phyloP scores from a whole-genome alignment of 768 basidiomycete species.

The Suillus variegatus region DNA sequence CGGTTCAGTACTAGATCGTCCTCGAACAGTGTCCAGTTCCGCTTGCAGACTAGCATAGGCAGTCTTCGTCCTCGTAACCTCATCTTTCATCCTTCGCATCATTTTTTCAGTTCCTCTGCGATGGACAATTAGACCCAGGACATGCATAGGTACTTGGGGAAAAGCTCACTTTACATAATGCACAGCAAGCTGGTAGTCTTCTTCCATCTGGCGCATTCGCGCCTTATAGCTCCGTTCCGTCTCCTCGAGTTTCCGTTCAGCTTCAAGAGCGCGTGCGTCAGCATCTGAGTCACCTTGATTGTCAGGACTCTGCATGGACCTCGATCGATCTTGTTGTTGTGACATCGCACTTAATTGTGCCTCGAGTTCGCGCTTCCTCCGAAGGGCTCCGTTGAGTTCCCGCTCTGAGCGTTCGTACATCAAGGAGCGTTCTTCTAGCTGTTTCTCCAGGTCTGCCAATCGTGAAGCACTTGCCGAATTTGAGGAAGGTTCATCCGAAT shows the following conservation, averaged over 20 bases:
- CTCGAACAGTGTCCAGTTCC: slow-evolving; percentile 77
- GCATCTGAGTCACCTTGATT: slow-evolving; percentile 36
- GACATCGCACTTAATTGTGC: slow-evolving; percentile 64
- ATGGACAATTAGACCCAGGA: slow-evolving; percentile 17
- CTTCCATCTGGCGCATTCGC: slow-evolving; percentile 86
- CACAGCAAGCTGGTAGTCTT: slow-evolving; percentile 95
- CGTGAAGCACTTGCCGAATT: slow-evolving; percentile 39
- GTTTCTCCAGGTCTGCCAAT: slow-evolving; percentile 76
- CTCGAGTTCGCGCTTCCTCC: slow-evolving; percentile 75
- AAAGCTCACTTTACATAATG: slow-evolving; percentile 90
- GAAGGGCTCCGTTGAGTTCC: slow-evolving; percentile 65
- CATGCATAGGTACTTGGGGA: slow-evolving; percentile 19
- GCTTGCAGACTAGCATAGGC: slow-evolving; percentile 77
- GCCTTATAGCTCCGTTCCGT: slow-evolving; percentile 77
- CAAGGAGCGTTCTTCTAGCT: slow-evolving; percentile 71
- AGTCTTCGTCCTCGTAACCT: slow-evolving; percentile 87
- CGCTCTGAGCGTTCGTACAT: slow-evolving; percentile 75
- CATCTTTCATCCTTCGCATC: slow-evolving; percentile 95
- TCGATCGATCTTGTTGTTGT: slow-evolving; percentile 65
- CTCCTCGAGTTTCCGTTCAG: slow-evolving; percentile 79
- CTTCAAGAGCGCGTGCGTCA: slow-evolving; percentile 58
- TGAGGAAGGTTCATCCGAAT: slow-evolving; percentile 66
- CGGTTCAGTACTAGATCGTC: slow-evolving; percentile 54
- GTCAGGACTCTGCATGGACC: slow-evolving; percentile 58
- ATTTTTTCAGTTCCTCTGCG: slow-evolving; percentile 94